Evolutionary conservation across 1,284 basidiomycete genomes (phyloP).

Genomic region (Melanopsichium pennsylvanicum): DNA sequence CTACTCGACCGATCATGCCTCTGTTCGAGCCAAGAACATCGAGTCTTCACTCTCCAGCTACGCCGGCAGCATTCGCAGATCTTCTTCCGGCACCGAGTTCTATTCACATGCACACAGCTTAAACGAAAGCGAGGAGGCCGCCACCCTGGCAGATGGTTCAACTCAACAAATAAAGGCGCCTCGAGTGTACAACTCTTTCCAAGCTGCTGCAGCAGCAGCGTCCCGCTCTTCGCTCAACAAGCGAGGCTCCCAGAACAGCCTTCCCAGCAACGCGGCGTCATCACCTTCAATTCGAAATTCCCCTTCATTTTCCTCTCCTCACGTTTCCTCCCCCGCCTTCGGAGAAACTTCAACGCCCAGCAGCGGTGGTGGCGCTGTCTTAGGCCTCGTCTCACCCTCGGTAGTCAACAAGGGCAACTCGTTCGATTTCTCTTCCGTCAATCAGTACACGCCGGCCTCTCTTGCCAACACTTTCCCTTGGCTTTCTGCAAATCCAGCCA

Average conservation of each 20-base stretch:
- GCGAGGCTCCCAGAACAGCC: slow-evolving; percentile 13
- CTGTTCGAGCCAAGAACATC: slow-evolving; percentile 11
- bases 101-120: slow-evolving; percentile 31
- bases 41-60: slow-evolving; percentile 28
- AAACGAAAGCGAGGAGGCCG: slow-evolving; percentile 9
- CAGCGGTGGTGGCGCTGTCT: slow-evolving; percentile 1
- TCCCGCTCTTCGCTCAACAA: slow-evolving; percentile 43
- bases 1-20: slow-evolving; percentile 27
- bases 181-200: slow-evolving; percentile 34
- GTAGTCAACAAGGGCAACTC: slow-evolving; percentile 4
- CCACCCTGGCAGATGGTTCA: neutral
- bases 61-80: slow-evolving; percentile 28
- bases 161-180: slow-evolving; percentile 10
- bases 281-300: slow-evolving; percentile 23
- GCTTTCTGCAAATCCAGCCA: slow-evolving; percentile 19
- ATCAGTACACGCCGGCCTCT: slow-evolving; percentile 30
- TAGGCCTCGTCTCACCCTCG: slow-evolving; percentile 7
- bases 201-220: slow-evolving; percentile 37
- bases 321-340: slow-evolving; percentile 1
- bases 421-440: slow-evolving; percentile 22
- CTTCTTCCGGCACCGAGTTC: slow-evolving; percentile 27
- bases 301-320: slow-evolving; percentile 28
- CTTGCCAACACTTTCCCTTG: slow-evolving; percentile 32
- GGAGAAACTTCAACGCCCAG: slow-evolving; percentile 3
- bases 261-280: slow-evolving; percentile 11